Conservation (phyloP, 306 rosid genomes). For the Biancaea sappan region DNA sequence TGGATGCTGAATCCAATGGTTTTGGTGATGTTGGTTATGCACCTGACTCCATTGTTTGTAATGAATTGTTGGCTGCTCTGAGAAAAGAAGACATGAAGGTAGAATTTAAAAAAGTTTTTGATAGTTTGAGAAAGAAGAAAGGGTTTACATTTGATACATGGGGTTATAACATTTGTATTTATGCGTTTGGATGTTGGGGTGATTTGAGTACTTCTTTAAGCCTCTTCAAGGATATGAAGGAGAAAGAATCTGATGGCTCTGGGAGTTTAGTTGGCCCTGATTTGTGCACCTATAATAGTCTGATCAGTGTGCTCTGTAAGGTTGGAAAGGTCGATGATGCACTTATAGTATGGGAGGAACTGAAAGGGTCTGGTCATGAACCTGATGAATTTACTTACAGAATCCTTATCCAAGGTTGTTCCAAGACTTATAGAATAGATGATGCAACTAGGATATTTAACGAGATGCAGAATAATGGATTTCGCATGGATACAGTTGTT, state of each 20-base stretch:
- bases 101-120: conserved; percentile 63
- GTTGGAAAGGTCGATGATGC: conserved; percentile 81
- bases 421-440: conserved; percentile 56
- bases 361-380: conserved; percentile 70
- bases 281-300: conserved; percentile 77
- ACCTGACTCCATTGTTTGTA: conserved; percentile 48
- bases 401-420: conserved; percentile 73
- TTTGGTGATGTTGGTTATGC: not conserved
- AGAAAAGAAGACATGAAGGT: conserved; percentile 63
- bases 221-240: conserved; percentile 73
- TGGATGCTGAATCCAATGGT: conserved; percentile 33
- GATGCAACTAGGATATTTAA: conserved; percentile 63
- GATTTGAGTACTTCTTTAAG: conserved; percentile 60
- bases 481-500: conserved; percentile 52
- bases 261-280: conserved; percentile 56
- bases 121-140: conserved; percentile 46
- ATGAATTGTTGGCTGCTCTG: conserved; percentile 66
- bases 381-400: conserved; percentile 73
- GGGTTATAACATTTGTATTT: conserved; percentile 72
- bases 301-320: conserved; percentile 66
- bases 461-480: conserved; percentile 71
- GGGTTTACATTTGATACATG: conserved; percentile 54
- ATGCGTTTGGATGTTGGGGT: conserved; percentile 92
- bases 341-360: conserved; percentile 66
- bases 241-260: conserved; percentile 34